Evolutionary conservation across 2,329 filamentous ascomycete genomes (phyloP), one percentile per base, ranked within the genome.

Genomic region (Colletotrichum tanaceti): DNA sequence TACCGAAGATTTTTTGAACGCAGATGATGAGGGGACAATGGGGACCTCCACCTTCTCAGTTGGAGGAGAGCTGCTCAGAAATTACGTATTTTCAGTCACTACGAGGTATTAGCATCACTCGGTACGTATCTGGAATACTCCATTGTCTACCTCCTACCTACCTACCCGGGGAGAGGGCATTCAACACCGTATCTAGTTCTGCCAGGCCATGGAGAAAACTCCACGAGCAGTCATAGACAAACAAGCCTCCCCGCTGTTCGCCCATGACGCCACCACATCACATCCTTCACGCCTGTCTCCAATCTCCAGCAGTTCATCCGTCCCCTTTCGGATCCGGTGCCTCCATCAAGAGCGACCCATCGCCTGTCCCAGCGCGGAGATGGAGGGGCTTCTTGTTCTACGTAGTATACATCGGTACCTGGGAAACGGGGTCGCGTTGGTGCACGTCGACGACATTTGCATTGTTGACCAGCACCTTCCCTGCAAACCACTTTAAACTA

Each of bases 341-440:
- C 43, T 57, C 32, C 55, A 60, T 68, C 55, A 52, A 68, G 54
- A 35, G 50, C 62, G 52, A 55, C 54, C 65, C 43, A 68, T 52
- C n/a, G 62, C 43, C 44, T 60, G 62, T 65, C 65, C 65, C 43
- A 65, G 65, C 62, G 43, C 49, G 49, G 62, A 68, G 55, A 60
- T 60, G 35, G 58, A 63, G 58, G 44, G 24, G 50, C 38, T 35
- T 43, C 43, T 57, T 41, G 44, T 28, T 43, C 38, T 24, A 44
- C n/a, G n/a, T n/a, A n/a, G n/a, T n/a, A n/a, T n/a, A n/a, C n/a
- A n/a, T n/a, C n/a, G n/a, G n/a, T n/a, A n/a, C n/a, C n/a, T n/a
- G 49, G 54, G 32, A 57, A 66, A 39, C 49, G 18, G 38, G 50
- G 44, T 41, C 50, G 35, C 35, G 43, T 41, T 68, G 62, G 66